Evolutionary conservation across 805 yeast genomes (phyloP).

Genomic region (Candida krabiensis): DNA sequence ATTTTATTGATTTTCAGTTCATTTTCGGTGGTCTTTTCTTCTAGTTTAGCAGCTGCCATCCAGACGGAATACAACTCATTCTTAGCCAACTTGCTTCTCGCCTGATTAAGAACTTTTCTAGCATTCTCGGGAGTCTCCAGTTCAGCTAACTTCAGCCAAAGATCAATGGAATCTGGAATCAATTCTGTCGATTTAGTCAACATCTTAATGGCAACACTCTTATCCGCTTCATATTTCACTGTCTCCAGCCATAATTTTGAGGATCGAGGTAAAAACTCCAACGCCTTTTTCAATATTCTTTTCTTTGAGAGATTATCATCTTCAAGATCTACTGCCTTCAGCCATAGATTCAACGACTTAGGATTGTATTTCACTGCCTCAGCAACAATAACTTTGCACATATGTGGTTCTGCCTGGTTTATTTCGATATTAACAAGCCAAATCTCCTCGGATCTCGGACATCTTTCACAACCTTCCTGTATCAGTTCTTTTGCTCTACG

Average conservation of each 20-base stretch:
- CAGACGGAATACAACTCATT: slow-evolving; percentile 55
- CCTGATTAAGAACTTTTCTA: slow-evolving; percentile 53
- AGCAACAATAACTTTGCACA: slow-evolving; percentile 59
- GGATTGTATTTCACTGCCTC: slow-evolving; percentile 63
- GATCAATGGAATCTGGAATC: slow-evolving; percentile 59
- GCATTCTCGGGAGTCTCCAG: slow-evolving; percentile 48
- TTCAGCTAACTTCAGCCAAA: slow-evolving; percentile 64
- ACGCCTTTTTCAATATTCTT: slow-evolving; percentile 65
- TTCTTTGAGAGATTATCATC: slow-evolving; percentile 51
- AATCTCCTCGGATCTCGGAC: slow-evolving; percentile 66
- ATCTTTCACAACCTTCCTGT: slow-evolving; percentile 68
- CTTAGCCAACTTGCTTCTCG: slow-evolving; percentile 55
- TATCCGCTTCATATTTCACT: slow-evolving; percentile 57
- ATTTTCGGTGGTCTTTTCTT: slow-evolving; percentile 50
- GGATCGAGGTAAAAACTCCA: slow-evolving; percentile 61
- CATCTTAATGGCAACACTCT: slow-evolving; percentile 49
- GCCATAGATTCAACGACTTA: slow-evolving; percentile 67
- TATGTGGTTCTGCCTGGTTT: slow-evolving; percentile 43
- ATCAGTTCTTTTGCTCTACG: slow-evolving; percentile 60
- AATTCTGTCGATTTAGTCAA: slow-evolving; percentile 66
- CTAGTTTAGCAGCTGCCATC: slow-evolving; percentile 69
- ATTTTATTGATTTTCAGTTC: slow-evolving; percentile 48
- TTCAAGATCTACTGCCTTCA: slow-evolving; percentile 67
- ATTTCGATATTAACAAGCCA: slow-evolving; percentile 83
- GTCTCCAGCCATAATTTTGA: slow-evolving; percentile 68